Evolutionary conservation across 169 alveolate genomes (phyloP), one percentile per base, ranked within the genome.

Genomic region (Miamiensis avidus): DNA sequence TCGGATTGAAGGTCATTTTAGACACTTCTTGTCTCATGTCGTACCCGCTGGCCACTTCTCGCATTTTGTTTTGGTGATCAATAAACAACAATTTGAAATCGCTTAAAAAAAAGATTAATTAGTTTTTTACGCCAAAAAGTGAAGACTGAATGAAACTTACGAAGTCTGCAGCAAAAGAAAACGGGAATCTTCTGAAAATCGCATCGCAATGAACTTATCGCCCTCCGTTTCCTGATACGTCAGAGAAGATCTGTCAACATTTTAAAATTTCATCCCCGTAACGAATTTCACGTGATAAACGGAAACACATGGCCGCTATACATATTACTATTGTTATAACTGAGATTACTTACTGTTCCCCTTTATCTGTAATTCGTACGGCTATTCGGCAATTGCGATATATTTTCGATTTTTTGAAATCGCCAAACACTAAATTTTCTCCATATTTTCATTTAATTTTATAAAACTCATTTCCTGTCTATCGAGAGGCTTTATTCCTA

Each of bases 391-490:
- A 1, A 88, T 81, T n/a, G 91, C 91, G 27, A 83, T 75, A 20
- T 82, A 65, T 65, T 82, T 82, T 27, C 85, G 28, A 31, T 49
- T 49, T 49, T 4, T 4, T 49, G 69, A 49, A 49, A 49, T 20
- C 26, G 26, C 4, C 69, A 49, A 11, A 49, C 69, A 11, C 20
- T 49, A 49, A 49, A 49, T 49, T 49, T 49, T 11, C 69, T 49
- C 69, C 33, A 69, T 34, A 29, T 76, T 31, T 73, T 34, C 72
- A 26, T 26, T 82, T 81, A 87, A 76, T 31, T 81, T 69, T 28
- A 89, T 85, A 73, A 85, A 89, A 79, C 73, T 69, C 87, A 89
- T 84, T 29, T 89, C 90, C 31, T 76, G 28, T 31, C 28, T 82
- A 34, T 73, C 81, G 25, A 74, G 25, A 34, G 64, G 30, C 29